Evolutionary conservation across 73 alveolate genomes (phyloP), one percentile per base, ranked within the genome.

Genomic region (Paramecium pentaurelia): DNA sequence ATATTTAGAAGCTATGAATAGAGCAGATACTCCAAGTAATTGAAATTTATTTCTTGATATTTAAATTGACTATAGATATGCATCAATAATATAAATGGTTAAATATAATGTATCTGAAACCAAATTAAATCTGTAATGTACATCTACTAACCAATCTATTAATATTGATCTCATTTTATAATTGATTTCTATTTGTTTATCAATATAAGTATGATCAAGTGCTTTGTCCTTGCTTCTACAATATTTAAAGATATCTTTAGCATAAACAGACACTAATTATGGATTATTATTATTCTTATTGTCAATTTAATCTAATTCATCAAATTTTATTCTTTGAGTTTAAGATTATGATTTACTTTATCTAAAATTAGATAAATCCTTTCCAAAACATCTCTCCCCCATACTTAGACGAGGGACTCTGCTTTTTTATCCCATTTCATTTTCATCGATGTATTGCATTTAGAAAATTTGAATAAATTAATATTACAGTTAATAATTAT

Each of bases 121-220:
- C 27, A 95, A 94, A 71, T 94, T 75, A 83, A 92, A 94, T 88
- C 92, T 95, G 22, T 64, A 49, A 32, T 95, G 97, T 0, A 95
- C 97, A 80, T 95, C 98, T 4, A 95, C 95, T 40, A 95, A 77
- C 98, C 98, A 95, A 88, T 95, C 98, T 40, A 95, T 94, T 42
- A 95, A 88, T 70, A 95, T 95, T 30, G 96, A 93, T 84, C 98
- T 94, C 98, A 95, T 95, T 94, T 93, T 90, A 60, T 93, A 95
- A 86, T 93, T 95, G 1, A 95, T 90, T 58, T 95, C 95, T 37
- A 96, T 86, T 86, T 86, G 18, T 32, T 86, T 86, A 20, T 86
- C 93, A 47, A n/a, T 86, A 58, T 59, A 59, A 58, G 84, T 64
- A 27, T 64, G 84, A 64, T 64, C 84, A 64, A 64, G 84, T 28